These are phyloP conservation scores for Saccharomyces hybrid DNA, from an alignment of 1,139 yeast genomes.

Conservation along the genomic window DNA sequence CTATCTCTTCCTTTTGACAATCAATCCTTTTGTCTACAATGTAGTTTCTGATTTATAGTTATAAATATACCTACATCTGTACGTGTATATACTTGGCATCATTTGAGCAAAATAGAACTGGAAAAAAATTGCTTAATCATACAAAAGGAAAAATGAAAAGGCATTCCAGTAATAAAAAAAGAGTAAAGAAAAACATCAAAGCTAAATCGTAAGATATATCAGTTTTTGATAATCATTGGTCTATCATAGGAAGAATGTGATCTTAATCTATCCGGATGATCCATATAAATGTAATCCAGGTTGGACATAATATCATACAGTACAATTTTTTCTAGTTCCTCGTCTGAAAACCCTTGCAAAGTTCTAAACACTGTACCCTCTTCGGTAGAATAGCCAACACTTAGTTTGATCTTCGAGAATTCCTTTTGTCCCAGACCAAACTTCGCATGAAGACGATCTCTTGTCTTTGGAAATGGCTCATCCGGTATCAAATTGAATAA, in stretches of 20 bases:
- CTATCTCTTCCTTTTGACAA: background rate
- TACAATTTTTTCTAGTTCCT: conserved; percentile 37
- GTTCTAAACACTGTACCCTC: conserved; percentile 39
- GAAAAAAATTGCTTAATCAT: background rate
- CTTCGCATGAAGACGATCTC: conserved; percentile 54
- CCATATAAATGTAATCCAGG: conserved; percentile 59
- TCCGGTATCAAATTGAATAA: conserved; percentile 57
- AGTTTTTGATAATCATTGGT: conserved; percentile 32
- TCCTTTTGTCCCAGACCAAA: conserved; percentile 75
- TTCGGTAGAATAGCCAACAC: conserved; percentile 25
- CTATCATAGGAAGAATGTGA: conserved; percentile 32
- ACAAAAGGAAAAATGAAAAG: background rate
- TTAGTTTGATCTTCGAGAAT: conserved; percentile 66
- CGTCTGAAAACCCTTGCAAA: conserved; percentile 37
- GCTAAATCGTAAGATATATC: background rate
- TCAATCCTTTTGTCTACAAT: background rate
- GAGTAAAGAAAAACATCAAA: background rate
- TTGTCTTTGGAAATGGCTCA: conserved; percentile 61
- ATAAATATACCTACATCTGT: background rate
- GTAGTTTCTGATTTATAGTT: background rate
- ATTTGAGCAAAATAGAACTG: background rate
- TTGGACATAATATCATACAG: conserved; percentile 51
- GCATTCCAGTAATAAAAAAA: background rate
- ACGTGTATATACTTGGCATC: background rate
- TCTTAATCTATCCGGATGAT: conserved; percentile 68